A percentile compares a stretch with the other conserved stretches of the same genome.
Conservation (phyloP, 1,284 basidiomycete genomes). For the Somion occarium region DNA sequence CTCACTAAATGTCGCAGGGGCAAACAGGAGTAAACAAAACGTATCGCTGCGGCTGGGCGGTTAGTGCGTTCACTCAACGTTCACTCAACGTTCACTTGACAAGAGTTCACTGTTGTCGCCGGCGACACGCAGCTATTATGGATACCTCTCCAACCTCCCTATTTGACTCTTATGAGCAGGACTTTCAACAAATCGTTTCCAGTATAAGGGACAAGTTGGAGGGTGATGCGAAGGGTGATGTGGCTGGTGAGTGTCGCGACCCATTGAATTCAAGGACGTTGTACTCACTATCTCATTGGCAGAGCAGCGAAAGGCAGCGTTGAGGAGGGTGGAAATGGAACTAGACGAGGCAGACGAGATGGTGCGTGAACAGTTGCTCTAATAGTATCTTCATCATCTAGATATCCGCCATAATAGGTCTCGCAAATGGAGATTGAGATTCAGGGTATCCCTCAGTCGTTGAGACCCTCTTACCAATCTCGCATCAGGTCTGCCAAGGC, state of each 20-base stretch:
- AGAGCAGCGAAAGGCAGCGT: constrained; percentile 83
- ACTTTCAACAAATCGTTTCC: constrained; percentile 70
- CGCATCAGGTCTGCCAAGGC: constrained; percentile 72
- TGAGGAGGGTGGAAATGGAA: constrained; percentile 91
- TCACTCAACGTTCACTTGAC: background rate
- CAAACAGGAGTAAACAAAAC: background rate
- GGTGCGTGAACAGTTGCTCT: constrained; percentile 38
- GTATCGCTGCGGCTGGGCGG: background rate
- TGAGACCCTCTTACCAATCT: constrained; percentile 69
- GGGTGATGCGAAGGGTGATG: constrained; percentile 49
- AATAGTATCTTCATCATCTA: constrained; percentile 1
- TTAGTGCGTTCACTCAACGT: background rate
- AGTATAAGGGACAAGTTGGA: constrained; percentile 69
- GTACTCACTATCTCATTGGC: background rate
- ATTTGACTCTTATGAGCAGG: constrained; percentile 80
- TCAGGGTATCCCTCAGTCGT: constrained; percentile 89
- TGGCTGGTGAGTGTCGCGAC: constrained; percentile 41
- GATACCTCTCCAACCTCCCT: constrained; percentile 74
- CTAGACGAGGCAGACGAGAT: constrained; percentile 98
- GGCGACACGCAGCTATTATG: constrained; percentile 37
- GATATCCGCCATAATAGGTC: constrained; percentile 46
- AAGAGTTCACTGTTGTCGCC: background rate
- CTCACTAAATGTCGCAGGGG: background rate
- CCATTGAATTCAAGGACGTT: background rate
- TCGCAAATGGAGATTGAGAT: constrained; percentile 99